Conservation (phyloP, 208 protist genomes). For the Phytomonas sp. region DNA sequence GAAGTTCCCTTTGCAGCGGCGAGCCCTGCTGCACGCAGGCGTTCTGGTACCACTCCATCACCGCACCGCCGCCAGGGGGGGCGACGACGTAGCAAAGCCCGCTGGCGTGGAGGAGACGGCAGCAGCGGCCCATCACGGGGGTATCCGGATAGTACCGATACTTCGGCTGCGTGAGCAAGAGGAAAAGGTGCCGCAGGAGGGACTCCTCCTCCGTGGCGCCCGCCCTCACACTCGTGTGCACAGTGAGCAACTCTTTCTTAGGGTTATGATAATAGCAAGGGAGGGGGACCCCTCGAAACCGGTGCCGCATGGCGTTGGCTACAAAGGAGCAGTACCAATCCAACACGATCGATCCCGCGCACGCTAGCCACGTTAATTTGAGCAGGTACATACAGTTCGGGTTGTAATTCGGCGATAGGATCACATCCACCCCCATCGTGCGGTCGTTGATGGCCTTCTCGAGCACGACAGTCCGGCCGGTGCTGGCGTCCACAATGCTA, state of each 20-base stretch:
- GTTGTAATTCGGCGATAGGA: slow-evolving; percentile 44
- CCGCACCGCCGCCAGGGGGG: slow-evolving; percentile 21
- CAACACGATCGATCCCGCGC: slow-evolving; percentile 43
- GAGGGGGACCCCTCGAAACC: slow-evolving; percentile 55
- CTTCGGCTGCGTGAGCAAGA: slow-evolving; percentile 23
- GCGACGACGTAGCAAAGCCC: slow-evolving; percentile 61
- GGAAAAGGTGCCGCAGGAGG: slow-evolving; percentile 37
- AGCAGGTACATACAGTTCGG: slow-evolving; percentile 53
- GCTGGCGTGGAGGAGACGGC: slow-evolving; percentile 53
- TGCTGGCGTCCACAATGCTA: slow-evolving; percentile 44
- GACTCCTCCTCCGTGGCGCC: slow-evolving; percentile 26
- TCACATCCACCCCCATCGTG: slow-evolving; percentile 55
- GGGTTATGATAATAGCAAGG: slow-evolving; percentile 26
- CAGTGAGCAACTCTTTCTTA: slow-evolving; percentile 20
- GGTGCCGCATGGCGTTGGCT: slow-evolving; percentile 47
- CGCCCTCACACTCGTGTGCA: slow-evolving; percentile 38
- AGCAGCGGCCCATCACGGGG: slow-evolving; percentile 50
- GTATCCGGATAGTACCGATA: slow-evolving; percentile 62
- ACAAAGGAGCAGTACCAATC: slow-evolving; percentile 74
- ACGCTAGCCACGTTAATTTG: slow-evolving; percentile 66
- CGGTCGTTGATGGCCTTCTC: slow-evolving; percentile 46
- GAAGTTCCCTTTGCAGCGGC: slow-evolving; percentile 39
- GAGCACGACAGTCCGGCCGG: slow-evolving; percentile 40
- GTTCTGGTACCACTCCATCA: slow-evolving; percentile 78
- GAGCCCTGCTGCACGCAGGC: slow-evolving; percentile 39